These are phyloP conservation scores for Alternaria postmessia DNA, from an alignment of 2,329 filamentous ascomycete genomes.

Conservation along the genomic window DNA sequence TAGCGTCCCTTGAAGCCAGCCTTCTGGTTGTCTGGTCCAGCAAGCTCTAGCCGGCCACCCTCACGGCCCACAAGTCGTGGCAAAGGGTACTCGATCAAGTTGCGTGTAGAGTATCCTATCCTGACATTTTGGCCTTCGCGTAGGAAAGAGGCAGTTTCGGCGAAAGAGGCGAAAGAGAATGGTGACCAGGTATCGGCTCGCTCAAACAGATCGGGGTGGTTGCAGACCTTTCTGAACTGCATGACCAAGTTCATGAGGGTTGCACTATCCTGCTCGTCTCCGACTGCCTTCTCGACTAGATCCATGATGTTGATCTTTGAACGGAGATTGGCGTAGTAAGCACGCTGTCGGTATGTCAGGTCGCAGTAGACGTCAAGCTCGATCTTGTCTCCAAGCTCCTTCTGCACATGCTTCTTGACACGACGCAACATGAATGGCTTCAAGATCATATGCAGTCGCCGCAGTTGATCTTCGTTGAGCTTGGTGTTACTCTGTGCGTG, in stretches of 20 bases:
- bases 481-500: conserved; percentile 99
- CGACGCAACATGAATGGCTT: conserved; percentile 99
- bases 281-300: conserved; percentile 94
- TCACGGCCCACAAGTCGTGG: conserved; percentile 85
- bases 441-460: conserved; percentile 96
- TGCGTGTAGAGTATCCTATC: conserved; percentile 88
- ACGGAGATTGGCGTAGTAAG: conserved; percentile 88
- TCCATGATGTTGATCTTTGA: conserved; percentile 99
- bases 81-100: conserved; percentile 81
- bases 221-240: conserved; percentile 99
- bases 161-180: conserved; percentile 83
- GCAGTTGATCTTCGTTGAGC: conserved; percentile 96
- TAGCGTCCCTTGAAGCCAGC: conserved; percentile 84
- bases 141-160: conserved; percentile 93
- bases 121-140: conserved; percentile 83
- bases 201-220: conserved; percentile 96
- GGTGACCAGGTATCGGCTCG: conserved; percentile 90
- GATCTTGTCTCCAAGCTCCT: conserved; percentile 98
- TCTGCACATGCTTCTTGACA: conserved; percentile 99
- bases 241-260: conserved; percentile 99
- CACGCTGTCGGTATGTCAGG: conserved; percentile 92
- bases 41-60: conserved; percentile 76
- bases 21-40: conserved; percentile 74
- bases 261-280: conserved; percentile 92
- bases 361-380: conserved; percentile 96